Percentiles rank a stretch among this genome's conserved stretches.
Evolutionary conservation across 495 filamentous ascomycete genomes (phyloP).

Genomic region (Aspergillus olivimuriae): DNA sequence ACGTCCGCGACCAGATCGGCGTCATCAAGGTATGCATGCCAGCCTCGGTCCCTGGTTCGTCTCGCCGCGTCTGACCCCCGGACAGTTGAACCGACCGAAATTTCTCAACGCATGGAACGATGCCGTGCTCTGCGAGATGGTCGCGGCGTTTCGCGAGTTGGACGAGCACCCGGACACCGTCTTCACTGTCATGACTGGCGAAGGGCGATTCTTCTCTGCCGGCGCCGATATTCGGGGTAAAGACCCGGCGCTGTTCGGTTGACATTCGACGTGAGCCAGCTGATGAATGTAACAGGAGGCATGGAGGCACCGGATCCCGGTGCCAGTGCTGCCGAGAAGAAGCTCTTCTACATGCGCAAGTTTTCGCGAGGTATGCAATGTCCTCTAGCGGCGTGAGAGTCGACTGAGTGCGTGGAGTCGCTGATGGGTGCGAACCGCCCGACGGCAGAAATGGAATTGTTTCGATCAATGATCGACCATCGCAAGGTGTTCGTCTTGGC

Average conservation of each 20-base stretch:
- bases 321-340: not conserved
- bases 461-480: constrained; percentile 10
- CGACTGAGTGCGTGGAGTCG: too few species aligned
- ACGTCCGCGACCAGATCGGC: constrained; percentile 12
- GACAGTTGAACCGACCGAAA: constrained; percentile 13
- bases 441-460: constrained; percentile 3
- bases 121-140: constrained; percentile 10
- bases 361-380: constrained; percentile 2
- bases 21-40: constrained; percentile 14
- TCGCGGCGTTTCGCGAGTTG: constrained; percentile 14
- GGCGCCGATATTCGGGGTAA: constrained; percentile 13
- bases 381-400: too few species aligned
- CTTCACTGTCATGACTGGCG: constrained; percentile 18
- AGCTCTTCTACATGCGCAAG: constrained; percentile 7
- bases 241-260: constrained; percentile 8
- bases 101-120: constrained; percentile 11
- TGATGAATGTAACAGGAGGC: not conserved
- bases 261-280: not conserved
- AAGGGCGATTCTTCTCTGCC: constrained; percentile 20
- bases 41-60: too few species aligned
- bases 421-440: too few species aligned
- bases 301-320: not conserved
- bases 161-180: constrained; percentile 13
- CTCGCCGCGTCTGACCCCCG: not conserved
- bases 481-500: constrained; percentile 17